Percentiles rank a stretch among this genome's conserved stretches.
These are phyloP conservation scores for Aureobasidium mangrovei DNA, from an alignment of 2,329 filamentous ascomycete species.

Conservation along the genomic window DNA sequence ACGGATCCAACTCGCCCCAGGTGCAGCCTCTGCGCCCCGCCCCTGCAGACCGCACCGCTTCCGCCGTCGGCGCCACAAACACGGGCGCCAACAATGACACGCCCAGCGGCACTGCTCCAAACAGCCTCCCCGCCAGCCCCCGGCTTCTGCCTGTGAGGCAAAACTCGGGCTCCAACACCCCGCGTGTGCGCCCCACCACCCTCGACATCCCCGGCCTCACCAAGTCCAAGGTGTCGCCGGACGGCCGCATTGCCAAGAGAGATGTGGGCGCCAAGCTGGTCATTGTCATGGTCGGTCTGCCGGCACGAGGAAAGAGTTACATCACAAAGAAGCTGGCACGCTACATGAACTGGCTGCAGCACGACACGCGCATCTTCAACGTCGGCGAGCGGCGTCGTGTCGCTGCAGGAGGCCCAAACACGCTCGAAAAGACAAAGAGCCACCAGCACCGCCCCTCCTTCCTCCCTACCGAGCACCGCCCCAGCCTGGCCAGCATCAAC, in stretches of 20 bases:
- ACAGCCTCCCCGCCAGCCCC: slow-evolving; percentile 43
- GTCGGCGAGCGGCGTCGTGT: slow-evolving; percentile 85
- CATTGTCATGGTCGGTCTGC: slow-evolving; percentile 96
- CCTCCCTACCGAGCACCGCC: slow-evolving; percentile 17
- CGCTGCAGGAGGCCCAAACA: slow-evolving; percentile 52
- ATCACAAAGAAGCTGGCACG: slow-evolving; percentile 96
- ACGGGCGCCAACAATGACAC: slow-evolving; percentile 51
- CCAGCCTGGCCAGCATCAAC: slow-evolving; percentile 19
- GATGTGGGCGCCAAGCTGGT: slow-evolving; percentile 95
- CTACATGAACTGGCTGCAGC: slow-evolving; percentile 94
- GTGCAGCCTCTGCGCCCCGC: slow-evolving; percentile 3
- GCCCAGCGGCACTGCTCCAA: slow-evolving; percentile 52
- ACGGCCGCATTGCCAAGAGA: slow-evolving; percentile 84
- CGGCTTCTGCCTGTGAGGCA: slow-evolving; percentile 59
- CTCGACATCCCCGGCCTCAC: slow-evolving; percentile 96
- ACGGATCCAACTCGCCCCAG: not conserved
- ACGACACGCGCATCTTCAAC: slow-evolving; percentile 94
- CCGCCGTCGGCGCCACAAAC: not conserved
- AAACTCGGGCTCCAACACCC: slow-evolving; percentile 68
- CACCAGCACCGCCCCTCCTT: slow-evolving; percentile 16
- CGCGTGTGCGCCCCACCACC: slow-evolving; percentile 80
- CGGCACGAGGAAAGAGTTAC: slow-evolving; percentile 93
- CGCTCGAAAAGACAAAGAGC: slow-evolving; percentile 26
- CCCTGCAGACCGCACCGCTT: slow-evolving; percentile 8
- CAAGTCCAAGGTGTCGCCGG: slow-evolving; percentile 87